Evolutionary conservation across 73 alveolate genomes (phyloP), one percentile per base, ranked within the genome.

Genomic region (Urostyla sp.): DNA sequence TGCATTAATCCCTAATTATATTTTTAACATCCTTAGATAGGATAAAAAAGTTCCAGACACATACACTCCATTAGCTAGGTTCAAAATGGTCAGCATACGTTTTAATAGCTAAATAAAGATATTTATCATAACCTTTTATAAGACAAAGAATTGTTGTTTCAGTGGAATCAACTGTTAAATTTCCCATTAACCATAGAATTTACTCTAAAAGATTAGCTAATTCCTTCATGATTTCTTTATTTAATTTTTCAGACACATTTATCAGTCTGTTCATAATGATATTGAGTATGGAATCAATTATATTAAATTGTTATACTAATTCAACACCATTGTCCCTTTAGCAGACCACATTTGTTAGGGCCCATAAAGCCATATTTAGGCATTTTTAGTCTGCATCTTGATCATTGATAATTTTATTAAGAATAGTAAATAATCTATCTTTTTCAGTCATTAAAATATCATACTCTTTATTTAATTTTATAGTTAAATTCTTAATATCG

Each of bases 131-230:
- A 2, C 15, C 5, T n/a, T n/a, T 59, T 4, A 4, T 4, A 34
- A 59, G 76, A 11, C 38, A 28, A 3, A 35, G 21, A 13, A 34
- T 8, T 59, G 57, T 59, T 13, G 31, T 59, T 36, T 59, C n/a
- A 27, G 5, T 55, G 16, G 76, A 59, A 59, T 59, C 57, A 35
- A 16, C 6, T 3, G 24, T 3, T 35, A 34, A n/a, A 31, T 59
- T 59, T 3, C 43, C 58, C 18, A 4, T 7, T 4, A 11, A 28
- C 76, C 76, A 59, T 59, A 59, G 34, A 10, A 31, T 3, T 21
- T 59, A 27, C 57, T 59, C 76, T 59, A 59, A 36, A 7, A 59
- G 58, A 55, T 55, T 23, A 27, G 23, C 31, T 7, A 6, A 55
- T 55, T 55, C 31, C 55, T 4, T 10, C 6, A 11, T 59, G 31